These are phyloP conservation scores for Xylaria grammica DNA, from an alignment of 495 filamentous ascomycete genomes.

Conservation along the genomic window DNA sequence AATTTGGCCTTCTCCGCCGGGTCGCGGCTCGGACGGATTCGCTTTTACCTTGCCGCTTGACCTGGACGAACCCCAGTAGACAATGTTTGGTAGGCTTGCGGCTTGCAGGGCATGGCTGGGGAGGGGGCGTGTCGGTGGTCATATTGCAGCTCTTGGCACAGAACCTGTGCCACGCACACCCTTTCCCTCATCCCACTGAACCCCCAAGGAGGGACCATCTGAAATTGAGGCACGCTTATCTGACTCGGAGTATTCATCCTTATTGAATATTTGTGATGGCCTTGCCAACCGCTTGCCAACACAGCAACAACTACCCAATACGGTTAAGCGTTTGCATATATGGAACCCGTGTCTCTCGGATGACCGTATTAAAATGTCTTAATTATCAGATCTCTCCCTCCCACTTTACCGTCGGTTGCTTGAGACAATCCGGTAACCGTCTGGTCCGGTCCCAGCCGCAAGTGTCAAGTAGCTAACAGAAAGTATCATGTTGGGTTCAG, in stretches of 20 bases:
- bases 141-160: slow-evolving; percentile 38
- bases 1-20: slow-evolving; percentile 42
- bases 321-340: slow-evolving; percentile 24
- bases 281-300: slow-evolving; percentile 24
- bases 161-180: slow-evolving; percentile 21
- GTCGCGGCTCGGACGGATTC: slow-evolving; percentile 46
- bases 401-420: too few relatives aligned
- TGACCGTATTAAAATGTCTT: slow-evolving; percentile 14
- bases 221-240: slow-evolving; percentile 39
- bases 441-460: too few relatives aligned
- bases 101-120: slow-evolving; percentile 31
- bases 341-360: neutral
- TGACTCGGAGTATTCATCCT: slow-evolving; percentile 40
- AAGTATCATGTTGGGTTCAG: neutral
- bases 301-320: slow-evolving; percentile 31
- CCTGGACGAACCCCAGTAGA: slow-evolving; percentile 37
- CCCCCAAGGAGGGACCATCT: slow-evolving; percentile 27
- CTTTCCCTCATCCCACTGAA: slow-evolving; percentile 25
- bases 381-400: too few relatives aligned
- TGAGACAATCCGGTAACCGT: too few relatives aligned
- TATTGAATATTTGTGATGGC: slow-evolving; percentile 23
- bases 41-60: slow-evolving; percentile 39
- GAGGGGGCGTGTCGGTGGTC: slow-evolving; percentile 33
- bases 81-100: slow-evolving; percentile 38
- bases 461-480: too few relatives aligned